phyloP scores from a whole-genome alignment of 192 early-diverging fungal genomes.

The Umbelopsis ramanniana region DNA sequence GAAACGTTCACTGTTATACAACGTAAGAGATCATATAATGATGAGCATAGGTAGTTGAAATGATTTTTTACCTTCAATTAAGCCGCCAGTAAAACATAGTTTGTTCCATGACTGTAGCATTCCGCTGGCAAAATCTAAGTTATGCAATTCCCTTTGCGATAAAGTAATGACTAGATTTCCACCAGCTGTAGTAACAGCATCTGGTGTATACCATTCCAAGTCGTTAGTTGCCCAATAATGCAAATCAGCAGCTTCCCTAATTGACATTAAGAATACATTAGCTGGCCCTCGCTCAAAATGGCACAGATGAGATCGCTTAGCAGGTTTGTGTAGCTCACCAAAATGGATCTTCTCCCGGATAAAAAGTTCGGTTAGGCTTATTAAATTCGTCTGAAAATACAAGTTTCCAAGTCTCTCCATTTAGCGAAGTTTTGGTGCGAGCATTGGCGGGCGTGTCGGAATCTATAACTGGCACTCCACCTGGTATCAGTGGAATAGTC shows the following conservation, averaged over 20 bases:
- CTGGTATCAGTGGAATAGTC: background rate
- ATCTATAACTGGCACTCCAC: slow-evolving; percentile 35
- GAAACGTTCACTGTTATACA: slow-evolving; percentile 48
- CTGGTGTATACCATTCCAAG: slow-evolving; percentile 58
- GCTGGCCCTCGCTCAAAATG: slow-evolving; percentile 9
- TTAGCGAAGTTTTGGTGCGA: slow-evolving; percentile 41
- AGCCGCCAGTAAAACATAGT: slow-evolving; percentile 64
- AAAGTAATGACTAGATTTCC: slow-evolving; percentile 56
- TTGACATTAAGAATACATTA: slow-evolving; percentile 24
- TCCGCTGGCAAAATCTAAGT: slow-evolving; percentile 50
- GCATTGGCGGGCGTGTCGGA: slow-evolving; percentile 45
- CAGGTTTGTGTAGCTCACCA: slow-evolving; percentile 27
- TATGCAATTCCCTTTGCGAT: slow-evolving; percentile 23
- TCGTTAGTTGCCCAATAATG: slow-evolving; percentile 59
- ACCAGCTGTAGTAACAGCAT: slow-evolving; percentile 49
- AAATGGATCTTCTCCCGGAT: slow-evolving; percentile 51
- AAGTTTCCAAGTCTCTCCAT: slow-evolving; percentile 51
- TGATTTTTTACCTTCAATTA: slow-evolving; percentile 45
- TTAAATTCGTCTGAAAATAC: slow-evolving; percentile 68
- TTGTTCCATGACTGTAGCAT: slow-evolving; percentile 73
- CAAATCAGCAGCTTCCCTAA: slow-evolving; percentile 55
- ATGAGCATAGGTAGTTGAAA: background rate
- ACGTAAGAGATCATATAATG: background rate
- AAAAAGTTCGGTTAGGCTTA: slow-evolving; percentile 54
- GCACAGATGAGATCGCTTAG: background rate